Percentiles rank a stretch among this genome's conserved stretches.
phyloP scores from a whole-genome alignment of 768 basidiomycete genomes.

The Suillus spraguei region DNA sequence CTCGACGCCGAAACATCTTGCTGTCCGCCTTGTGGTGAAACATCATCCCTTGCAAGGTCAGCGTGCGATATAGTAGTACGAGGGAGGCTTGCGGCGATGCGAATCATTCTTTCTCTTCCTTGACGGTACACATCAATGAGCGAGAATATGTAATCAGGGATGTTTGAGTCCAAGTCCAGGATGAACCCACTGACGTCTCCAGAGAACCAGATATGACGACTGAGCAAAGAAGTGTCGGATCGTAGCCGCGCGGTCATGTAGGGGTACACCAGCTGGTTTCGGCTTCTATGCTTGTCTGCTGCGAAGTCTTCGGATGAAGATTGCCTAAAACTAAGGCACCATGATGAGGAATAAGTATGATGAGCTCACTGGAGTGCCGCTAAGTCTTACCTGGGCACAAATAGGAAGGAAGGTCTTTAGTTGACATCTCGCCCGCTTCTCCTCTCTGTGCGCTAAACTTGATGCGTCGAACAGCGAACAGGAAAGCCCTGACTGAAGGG shows the following conservation, averaged over 20 bases:
- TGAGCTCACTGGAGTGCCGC: background rate
- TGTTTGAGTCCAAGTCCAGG: slow-evolving; percentile 79
- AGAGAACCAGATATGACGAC: slow-evolving; percentile 58
- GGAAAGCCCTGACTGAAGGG: slow-evolving; percentile 70
- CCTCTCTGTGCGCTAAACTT: slow-evolving; percentile 73
- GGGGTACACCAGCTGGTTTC: slow-evolving; percentile 77
- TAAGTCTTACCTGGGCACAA: slow-evolving; percentile 65
- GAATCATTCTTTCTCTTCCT: slow-evolving; percentile 77
- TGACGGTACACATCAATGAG: slow-evolving; percentile 82
- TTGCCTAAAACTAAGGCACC: slow-evolving; percentile 70
- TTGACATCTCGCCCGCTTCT: slow-evolving; percentile 75
- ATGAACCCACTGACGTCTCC: slow-evolving; percentile 84
- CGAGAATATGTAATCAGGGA: slow-evolving; percentile 79
- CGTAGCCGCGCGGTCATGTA: slow-evolving; percentile 77
- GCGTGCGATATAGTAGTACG: slow-evolving; percentile 28
- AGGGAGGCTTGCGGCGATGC: slow-evolving; percentile 58
- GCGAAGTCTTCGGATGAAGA: slow-evolving; percentile 68
- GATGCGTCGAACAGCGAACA: slow-evolving; percentile 81
- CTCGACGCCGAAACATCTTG: slow-evolving; percentile 54
- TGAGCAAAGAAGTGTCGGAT: slow-evolving; percentile 49
- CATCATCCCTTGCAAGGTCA: slow-evolving; percentile 20
- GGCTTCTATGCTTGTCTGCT: slow-evolving; percentile 64
- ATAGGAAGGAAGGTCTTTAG: slow-evolving; percentile 84
- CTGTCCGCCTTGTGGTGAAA: slow-evolving; percentile 10
- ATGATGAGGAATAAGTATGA: background rate